phyloP scores from a whole-genome alignment of 352 stramenopile species.

The Globisporangium viniferum region DNA sequence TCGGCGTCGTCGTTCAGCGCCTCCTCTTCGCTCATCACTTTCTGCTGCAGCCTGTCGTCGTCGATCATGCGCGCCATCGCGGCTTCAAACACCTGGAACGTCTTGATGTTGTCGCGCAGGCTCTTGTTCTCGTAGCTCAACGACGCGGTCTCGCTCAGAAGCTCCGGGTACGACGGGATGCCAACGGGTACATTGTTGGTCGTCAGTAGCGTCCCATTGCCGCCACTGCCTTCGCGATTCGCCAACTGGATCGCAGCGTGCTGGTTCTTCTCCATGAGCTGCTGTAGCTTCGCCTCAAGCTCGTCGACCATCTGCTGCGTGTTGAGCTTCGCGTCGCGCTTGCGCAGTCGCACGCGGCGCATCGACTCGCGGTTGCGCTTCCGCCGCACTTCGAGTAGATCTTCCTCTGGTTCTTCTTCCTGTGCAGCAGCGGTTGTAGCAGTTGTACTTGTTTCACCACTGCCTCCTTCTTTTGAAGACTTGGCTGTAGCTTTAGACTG shows the following conservation, averaged over 20 bases:
- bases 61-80: constrained; percentile 15
- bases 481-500: neutral
- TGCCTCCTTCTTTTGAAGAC: neutral
- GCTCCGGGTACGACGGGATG: constrained; percentile 1
- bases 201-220: neutral
- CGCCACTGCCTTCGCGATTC: neutral
- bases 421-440: neutral
- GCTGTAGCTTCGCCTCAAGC: constrained; percentile 20
- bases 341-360: constrained; percentile 25
- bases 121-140: constrained; percentile 21
- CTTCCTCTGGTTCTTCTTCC: neutral
- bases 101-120: constrained; percentile 15
- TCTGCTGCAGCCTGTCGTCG: constrained; percentile 8
- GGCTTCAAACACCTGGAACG: constrained; percentile 14
- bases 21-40: constrained; percentile 10
- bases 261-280: constrained; percentile 14
- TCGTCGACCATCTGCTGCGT: constrained; percentile 14
- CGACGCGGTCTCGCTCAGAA: constrained; percentile 19
- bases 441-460: neutral
- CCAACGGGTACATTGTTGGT: neutral
- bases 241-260: constrained; percentile 1
- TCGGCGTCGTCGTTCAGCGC: constrained; percentile 17
- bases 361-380: constrained; percentile 35
- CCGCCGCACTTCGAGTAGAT: constrained; percentile 13
- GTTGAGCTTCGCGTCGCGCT: constrained; percentile 15